Evolutionary conservation across 2,329 filamentous ascomycete species (phyloP).

Genomic region (Alternaria gaisen): DNA sequence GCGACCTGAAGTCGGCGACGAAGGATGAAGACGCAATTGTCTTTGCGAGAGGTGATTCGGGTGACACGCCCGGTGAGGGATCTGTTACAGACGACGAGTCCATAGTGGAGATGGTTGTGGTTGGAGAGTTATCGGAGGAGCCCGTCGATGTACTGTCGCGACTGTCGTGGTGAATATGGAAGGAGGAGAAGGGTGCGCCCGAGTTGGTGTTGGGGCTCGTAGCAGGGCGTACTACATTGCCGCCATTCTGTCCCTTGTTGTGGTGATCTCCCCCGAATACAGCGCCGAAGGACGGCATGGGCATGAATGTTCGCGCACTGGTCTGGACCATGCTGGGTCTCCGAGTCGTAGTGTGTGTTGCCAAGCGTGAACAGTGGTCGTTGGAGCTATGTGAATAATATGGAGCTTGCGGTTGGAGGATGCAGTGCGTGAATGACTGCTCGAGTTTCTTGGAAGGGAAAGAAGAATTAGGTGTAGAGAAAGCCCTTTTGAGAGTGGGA

Average conservation of each 20-base stretch:
- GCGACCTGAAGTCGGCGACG: constrained; percentile 62
- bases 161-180: constrained; percentile 72
- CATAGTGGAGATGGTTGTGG: constrained; percentile 90
- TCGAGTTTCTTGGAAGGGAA: constrained; percentile 43
- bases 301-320: constrained; percentile 48
- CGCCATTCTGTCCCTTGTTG: constrained; percentile 57
- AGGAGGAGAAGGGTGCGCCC: constrained; percentile 50
- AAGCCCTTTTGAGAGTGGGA: constrained; percentile 46
- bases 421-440: constrained; percentile 25
- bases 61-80: constrained; percentile 86
- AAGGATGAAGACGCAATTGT: constrained; percentile 75
- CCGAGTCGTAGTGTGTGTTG: constrained; percentile 21
- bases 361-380: constrained; percentile 31
- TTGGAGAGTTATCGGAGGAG: constrained; percentile 93
- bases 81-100: constrained; percentile 92
- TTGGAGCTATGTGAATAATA: constrained; percentile 27
- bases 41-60: constrained; percentile 83
- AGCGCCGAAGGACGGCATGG: constrained; percentile 78
- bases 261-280: constrained; percentile 71
- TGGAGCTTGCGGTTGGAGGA: constrained; percentile 13
- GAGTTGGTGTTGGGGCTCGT: constrained; percentile 47
- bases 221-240: constrained; percentile 44
- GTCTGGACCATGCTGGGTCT: constrained; percentile 52
- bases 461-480: constrained; percentile 46
- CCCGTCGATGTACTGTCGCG: constrained; percentile 82